A percentile compares a stretch with the other conserved stretches of the same genome.
Conservation (phyloP, 2,329 filamentous ascomycete species). For the Trichoderma koningiopsis region DNA sequence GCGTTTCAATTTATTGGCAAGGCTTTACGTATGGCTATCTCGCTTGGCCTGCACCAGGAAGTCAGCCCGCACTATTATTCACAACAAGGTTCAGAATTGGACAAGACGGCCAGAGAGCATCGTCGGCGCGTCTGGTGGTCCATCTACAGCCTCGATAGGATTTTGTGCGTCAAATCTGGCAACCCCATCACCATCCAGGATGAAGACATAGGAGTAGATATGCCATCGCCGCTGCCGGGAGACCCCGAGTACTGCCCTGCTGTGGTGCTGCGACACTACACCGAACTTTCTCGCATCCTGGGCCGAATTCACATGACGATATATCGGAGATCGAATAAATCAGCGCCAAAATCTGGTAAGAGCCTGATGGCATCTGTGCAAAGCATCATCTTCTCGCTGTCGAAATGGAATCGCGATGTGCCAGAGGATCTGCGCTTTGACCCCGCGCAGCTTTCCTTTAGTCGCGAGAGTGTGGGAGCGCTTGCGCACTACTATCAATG, state of each 20-base stretch:
- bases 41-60: slow-evolving; percentile 58
- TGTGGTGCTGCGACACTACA: slow-evolving; percentile 54
- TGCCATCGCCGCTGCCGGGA: slow-evolving; percentile 38
- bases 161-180: slow-evolving; percentile 56
- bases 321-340: slow-evolving; percentile 47
- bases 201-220: slow-evolving; percentile 50
- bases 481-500: slow-evolving; percentile 60
- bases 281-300: slow-evolving; percentile 54
- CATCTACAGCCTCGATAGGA: slow-evolving; percentile 56
- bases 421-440: slow-evolving; percentile 52
- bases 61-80: slow-evolving; percentile 46
- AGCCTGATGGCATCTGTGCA: slow-evolving; percentile 54
- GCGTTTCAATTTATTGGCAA: slow-evolving; percentile 58
- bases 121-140: slow-evolving; percentile 59
- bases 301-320: slow-evolving; percentile 51
- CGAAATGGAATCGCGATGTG: slow-evolving; percentile 52
- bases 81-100: slow-evolving; percentile 36
- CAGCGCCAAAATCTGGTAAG: slow-evolving; percentile 46
- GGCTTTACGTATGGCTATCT: slow-evolving; percentile 59
- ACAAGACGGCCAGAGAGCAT: slow-evolving; percentile 48
- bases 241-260: slow-evolving; percentile 49
- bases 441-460: slow-evolving; percentile 47
- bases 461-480: slow-evolving; percentile 54
- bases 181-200: slow-evolving; percentile 58
- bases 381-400: slow-evolving; percentile 51